Evolutionary conservation across 495 filamentous ascomycete species (phyloP).

Genomic region (Apiosordaria backusii): DNA sequence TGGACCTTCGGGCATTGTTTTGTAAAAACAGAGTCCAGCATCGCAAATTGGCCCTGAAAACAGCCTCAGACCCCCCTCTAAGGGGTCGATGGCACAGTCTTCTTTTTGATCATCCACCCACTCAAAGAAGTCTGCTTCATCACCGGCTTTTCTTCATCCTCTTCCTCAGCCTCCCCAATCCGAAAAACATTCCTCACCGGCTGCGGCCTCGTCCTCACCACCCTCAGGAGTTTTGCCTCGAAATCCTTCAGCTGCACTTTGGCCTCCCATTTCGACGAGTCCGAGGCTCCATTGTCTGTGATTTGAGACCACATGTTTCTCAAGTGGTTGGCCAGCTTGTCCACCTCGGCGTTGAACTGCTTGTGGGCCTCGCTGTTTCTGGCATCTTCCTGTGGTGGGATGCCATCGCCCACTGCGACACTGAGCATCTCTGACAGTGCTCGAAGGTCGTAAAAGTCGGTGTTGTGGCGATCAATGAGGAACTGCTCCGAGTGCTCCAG

Average conservation of each 20-base stretch:
- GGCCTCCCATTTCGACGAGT: slow-evolving; percentile 67
- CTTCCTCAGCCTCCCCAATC: slow-evolving; percentile 29
- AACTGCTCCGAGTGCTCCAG: slow-evolving; percentile 46
- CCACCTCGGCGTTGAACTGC: slow-evolving; percentile 64
- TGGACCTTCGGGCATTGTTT: too few relatives aligned
- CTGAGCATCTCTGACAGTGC: slow-evolving; percentile 65
- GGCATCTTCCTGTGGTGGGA: slow-evolving; percentile 24
- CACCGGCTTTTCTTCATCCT: slow-evolving; percentile 12
- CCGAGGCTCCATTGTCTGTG: slow-evolving; percentile 66
- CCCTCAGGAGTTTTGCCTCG: slow-evolving; percentile 64
- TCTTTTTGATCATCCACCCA: not conserved
- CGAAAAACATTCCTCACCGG: slow-evolving; percentile 58
- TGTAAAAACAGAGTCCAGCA: too few relatives aligned
- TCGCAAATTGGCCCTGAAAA: too few relatives aligned
- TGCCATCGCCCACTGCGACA: slow-evolving; percentile 66
- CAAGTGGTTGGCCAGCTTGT: slow-evolving; percentile 59
- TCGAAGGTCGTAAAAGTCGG: slow-evolving; percentile 64
- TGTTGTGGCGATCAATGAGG: slow-evolving; percentile 38
- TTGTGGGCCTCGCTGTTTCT: slow-evolving; percentile 38
- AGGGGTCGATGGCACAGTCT: not conserved
- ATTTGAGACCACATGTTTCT: slow-evolving; percentile 68
- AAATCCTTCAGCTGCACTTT: slow-evolving; percentile 70
- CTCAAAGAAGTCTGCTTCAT: not conserved
- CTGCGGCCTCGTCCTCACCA: slow-evolving; percentile 62
- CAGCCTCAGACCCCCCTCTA: not conserved